Conservation (phyloP, 2,329 filamentous ascomycete genomes). For the Orbilia quercus region DNA sequence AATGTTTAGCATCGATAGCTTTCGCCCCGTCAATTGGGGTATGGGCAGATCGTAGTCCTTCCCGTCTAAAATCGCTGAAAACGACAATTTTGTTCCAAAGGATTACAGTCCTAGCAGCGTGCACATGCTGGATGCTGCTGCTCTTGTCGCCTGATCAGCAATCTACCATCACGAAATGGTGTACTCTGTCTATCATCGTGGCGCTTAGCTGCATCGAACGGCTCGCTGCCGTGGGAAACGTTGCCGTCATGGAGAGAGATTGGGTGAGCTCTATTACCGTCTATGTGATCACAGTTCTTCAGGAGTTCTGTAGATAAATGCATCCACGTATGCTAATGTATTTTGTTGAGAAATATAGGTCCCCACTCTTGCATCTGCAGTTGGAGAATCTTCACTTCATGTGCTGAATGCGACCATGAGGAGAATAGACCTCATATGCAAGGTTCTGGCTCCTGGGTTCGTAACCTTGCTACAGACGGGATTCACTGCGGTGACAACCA, state of each 20-base stretch:
- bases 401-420: conserved; percentile 69
- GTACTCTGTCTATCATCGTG: conserved; percentile 63
- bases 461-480: conserved; percentile 66
- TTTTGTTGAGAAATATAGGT: conserved; percentile 61
- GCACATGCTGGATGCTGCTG: conserved; percentile 64
- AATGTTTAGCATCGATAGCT: conserved; percentile 63
- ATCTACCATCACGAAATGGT: conserved; percentile 19
- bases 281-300: not conserved
- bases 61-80: conserved; percentile 64
- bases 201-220: conserved; percentile 64
- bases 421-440: conserved; percentile 70
- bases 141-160: conserved; percentile 49
- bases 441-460: conserved; percentile 68
- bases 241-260: conserved; percentile 67
- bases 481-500: conserved; percentile 59
- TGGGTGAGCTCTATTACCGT: conserved; percentile 62
- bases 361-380: conserved; percentile 61
- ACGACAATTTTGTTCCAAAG: conserved; percentile 65
- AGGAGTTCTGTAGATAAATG: too few relatives aligned
- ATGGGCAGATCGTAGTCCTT: conserved; percentile 64
- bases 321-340: too few relatives aligned
- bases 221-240: conserved; percentile 64
- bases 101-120: conserved; percentile 64
- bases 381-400: conserved; percentile 57
- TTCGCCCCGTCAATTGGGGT: conserved; percentile 65